Evolutionary conservation across 2,329 filamentous ascomycete species (phyloP), one percentile per base, ranked within the genome.

Genomic region (Sclerotinia borealis): DNA sequence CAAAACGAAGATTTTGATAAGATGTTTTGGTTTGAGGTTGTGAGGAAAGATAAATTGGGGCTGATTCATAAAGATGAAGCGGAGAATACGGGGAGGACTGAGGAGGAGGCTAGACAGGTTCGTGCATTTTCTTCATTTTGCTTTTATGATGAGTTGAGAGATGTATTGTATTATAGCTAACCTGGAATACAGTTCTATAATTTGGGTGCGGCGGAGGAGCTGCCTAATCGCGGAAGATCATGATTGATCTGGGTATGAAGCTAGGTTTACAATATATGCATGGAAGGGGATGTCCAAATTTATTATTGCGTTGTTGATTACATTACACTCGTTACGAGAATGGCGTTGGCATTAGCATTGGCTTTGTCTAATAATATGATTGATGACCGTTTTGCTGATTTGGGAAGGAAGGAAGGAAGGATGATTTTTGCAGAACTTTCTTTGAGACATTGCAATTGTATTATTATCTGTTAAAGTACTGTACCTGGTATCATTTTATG

Each of bases 11-110:
- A 89, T 68, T 76, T 97, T 3, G 86, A 87, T 43, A 83, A 83
- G 67, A 91, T 96, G 72, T 86, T 97, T 77, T 97, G 92, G 92
- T 90, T 85, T 78, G 80, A 83, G 68, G 77, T 96, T 29, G 51
- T 61, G 50, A 82, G 88, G 69, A 83, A 79, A 64, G 84, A 81
- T 48, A 85, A 80, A 68, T 77, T 96, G 63, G 91, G 92, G 0
- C 78, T 96, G 72, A 87, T 98, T 70, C 86, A 90, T 67, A 79
- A 81, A 59, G 80, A 77, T 54, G 79, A 85, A 70, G 84, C 82
- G 2, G 85, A 89, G 49, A 78, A 80, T 22, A 92, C 89, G 1
- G 79, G 84, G 36, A 85, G 93, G 5, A 84, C 82, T 0, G 82
- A 85, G 59, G 85, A 90, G 50, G 88, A 93, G 70, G 92, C 89